phyloP scores from a whole-genome alignment of 2,329 filamentous ascomycete genomes.

The Trichoderma endophyticum region DNA sequence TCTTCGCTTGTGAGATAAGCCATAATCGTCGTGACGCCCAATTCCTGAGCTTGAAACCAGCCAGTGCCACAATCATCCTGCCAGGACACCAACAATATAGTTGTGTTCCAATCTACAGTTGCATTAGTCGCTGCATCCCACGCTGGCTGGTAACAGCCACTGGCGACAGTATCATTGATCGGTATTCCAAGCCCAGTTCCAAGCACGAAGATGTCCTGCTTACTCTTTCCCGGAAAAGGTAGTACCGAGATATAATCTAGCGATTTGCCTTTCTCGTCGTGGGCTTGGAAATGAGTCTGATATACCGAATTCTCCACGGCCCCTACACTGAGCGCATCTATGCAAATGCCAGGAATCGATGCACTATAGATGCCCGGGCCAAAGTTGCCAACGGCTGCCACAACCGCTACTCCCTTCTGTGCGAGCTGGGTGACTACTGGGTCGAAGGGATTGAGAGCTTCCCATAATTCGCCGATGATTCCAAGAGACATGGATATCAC shows the following conservation, averaged over 20 bases:
- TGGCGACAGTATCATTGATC: neutral
- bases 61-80: neutral
- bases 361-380: neutral
- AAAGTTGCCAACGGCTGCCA: constrained; percentile 29
- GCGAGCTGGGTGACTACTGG: constrained; percentile 42
- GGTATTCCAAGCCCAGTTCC: neutral
- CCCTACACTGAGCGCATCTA: too few relatives aligned
- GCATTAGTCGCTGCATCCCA: neutral
- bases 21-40: neutral
- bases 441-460: constrained; percentile 41
- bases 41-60: neutral
- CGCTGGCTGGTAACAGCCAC: neutral
- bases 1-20: neutral
- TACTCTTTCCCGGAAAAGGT: neutral
- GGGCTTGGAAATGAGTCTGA: neutral
- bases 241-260: neutral
- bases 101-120: neutral
- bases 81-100: neutral
- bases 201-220: neutral
- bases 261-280: neutral
- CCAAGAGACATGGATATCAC: constrained; percentile 26
- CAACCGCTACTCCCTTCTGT: neutral
- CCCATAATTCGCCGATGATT: constrained; percentile 23
- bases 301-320: neutral
- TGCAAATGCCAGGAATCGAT: too few relatives aligned